Conservation (phyloP, 345 rosid genomes). For the Cardamine occulta region DNA sequence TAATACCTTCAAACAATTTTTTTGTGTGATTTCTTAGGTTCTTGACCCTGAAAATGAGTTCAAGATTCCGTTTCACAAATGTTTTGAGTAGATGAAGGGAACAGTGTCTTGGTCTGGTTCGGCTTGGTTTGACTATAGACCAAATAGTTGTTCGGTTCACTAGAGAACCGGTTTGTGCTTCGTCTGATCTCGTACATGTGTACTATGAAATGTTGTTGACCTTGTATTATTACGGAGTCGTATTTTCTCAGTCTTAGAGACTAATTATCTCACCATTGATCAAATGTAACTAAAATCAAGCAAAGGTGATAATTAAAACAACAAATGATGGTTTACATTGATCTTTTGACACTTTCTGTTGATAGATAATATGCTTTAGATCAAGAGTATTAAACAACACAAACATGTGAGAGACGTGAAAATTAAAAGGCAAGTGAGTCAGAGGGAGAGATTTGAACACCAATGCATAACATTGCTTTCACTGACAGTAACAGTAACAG, state of each 20-base stretch:
- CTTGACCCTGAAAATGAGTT: neutral
- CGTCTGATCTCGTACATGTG: constrained; percentile 11
- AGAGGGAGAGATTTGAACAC: constrained; percentile 12
- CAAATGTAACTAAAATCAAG: too few relatives aligned
- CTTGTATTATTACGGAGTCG: constrained; percentile 7
- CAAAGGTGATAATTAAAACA: neutral
- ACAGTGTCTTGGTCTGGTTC: constrained; percentile 1
- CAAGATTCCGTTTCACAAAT: constrained; percentile 12
- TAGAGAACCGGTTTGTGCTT: neutral
- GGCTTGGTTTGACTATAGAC: constrained; percentile 15
- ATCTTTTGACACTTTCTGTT: neutral
- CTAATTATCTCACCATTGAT: neutral
- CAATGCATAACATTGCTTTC: constrained; percentile 36
- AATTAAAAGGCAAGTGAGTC: neutral
- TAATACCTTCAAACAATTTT: neutral
- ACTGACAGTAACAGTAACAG: constrained; percentile 26
- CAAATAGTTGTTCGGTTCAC: neutral
- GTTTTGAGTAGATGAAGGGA: neutral
- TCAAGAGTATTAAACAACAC: neutral
- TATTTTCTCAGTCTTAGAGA: constrained; percentile 1
- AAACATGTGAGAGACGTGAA: neutral
- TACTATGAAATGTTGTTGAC: neutral
- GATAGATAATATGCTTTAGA: neutral
- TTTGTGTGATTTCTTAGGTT: neutral
- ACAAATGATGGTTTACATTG: neutral